A percentile compares a stretch with the other conserved stretches of the same genome.
phyloP scores from a whole-genome alignment of 176 grass and related monocot genomes.

The Lolium perenne region DNA sequence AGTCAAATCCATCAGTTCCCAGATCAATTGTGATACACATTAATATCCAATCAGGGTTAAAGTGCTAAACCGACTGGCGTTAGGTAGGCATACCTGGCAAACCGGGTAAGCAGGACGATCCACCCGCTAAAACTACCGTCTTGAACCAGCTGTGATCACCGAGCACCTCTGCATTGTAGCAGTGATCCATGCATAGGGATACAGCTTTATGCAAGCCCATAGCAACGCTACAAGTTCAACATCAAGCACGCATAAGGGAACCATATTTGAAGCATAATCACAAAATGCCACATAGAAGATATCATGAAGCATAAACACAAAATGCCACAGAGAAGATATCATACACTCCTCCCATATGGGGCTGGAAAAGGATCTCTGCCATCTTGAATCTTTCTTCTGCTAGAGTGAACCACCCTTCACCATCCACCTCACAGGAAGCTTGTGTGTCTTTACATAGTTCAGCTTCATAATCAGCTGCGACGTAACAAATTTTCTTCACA shows the following conservation, averaged over 20 bases:
- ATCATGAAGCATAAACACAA: conserved; percentile 38
- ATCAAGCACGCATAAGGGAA: conserved; percentile 35
- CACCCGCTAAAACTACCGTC: conserved; percentile 82
- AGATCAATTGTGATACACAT: background rate
- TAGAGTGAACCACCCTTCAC: conserved; percentile 86
- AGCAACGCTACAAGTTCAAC: conserved; percentile 59
- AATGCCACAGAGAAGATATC: conserved; percentile 26
- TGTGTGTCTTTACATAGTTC: conserved; percentile 71
- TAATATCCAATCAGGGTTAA: background rate
- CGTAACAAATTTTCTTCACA: conserved; percentile 91
- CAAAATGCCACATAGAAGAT: background rate
- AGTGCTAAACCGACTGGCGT: background rate
- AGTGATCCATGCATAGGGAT: conserved; percentile 93
- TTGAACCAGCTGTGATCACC: conserved; percentile 84
- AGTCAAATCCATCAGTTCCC: background rate
- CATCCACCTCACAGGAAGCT: conserved; percentile 76
- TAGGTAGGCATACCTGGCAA: conserved; percentile 66
- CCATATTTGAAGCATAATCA: conserved; percentile 15
- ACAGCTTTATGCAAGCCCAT: conserved; percentile 90
- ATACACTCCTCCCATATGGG: conserved; percentile 77
- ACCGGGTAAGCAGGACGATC: conserved; percentile 83
- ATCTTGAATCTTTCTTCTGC: conserved; percentile 81
- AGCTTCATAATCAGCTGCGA: conserved; percentile 81
- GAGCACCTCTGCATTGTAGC: conserved; percentile 61
- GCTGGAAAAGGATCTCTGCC: conserved; percentile 92